Evolutionary conservation across 768 basidiomycete genomes (phyloP).

Genomic region (Trametopsis cervina): DNA sequence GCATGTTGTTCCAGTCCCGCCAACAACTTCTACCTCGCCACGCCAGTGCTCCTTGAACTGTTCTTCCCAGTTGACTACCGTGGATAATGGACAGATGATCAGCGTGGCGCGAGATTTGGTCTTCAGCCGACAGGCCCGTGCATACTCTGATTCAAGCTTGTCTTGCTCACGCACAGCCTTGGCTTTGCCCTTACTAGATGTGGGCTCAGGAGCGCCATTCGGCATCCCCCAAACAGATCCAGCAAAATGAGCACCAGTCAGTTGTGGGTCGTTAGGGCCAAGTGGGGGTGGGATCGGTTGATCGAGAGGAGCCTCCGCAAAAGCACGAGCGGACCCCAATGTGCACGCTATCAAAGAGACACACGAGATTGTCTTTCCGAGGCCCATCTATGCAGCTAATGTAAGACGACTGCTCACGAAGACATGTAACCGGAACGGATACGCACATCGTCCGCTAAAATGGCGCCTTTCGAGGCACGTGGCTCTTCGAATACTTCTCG

Average conservation of each 20-base stretch:
- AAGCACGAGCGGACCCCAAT: conserved; percentile 56
- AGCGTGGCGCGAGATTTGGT: conserved; percentile 82
- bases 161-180: conserved; percentile 63
- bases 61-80: conserved; percentile 98
- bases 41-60: conserved; percentile 98
- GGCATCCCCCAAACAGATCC: conserved; percentile 88
- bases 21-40: conserved; percentile 77
- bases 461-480: conserved; percentile 73
- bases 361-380: conserved; percentile 95
- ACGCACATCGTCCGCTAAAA: conserved; percentile 90
- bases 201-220: conserved; percentile 16
- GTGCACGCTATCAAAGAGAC: conserved; percentile 92
- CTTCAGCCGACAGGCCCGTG: conserved; percentile 71
- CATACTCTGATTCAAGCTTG: conserved; percentile 64
- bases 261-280: conserved; percentile 25
- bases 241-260: conserved; percentile 55
- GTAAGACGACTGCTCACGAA: not conserved
- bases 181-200: conserved; percentile 47
- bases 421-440: conserved; percentile 9
- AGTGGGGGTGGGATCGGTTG: conserved; percentile 29
- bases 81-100: conserved; percentile 95
- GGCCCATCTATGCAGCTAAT: conserved; percentile 68
- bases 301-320: conserved; percentile 50
- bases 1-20: conserved; percentile 55
- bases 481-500: conserved; percentile 65